These are phyloP conservation scores for Pulveroboletus frians DNA, from an alignment of 768 basidiomycete species.

Conservation along the genomic window DNA sequence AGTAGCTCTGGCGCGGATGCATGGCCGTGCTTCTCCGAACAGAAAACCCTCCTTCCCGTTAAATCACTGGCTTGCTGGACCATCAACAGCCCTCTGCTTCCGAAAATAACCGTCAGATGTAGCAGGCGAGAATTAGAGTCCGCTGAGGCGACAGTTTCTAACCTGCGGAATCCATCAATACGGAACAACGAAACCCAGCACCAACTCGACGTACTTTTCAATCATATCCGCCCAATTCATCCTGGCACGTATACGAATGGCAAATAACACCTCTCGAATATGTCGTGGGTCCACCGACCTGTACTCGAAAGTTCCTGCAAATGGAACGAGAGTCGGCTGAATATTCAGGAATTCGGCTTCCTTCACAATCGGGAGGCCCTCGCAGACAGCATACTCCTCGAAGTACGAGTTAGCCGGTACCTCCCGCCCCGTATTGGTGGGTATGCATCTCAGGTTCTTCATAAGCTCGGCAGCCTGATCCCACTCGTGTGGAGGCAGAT, in stretches of 20 bases:
- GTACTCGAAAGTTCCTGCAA: not conserved
- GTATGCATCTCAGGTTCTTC: conserved; percentile 54
- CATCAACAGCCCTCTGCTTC: conserved; percentile 30
- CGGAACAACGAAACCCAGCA: conserved; percentile 38
- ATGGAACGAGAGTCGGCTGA: not conserved
- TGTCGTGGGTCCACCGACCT: not conserved
- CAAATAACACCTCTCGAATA: conserved; percentile 1
- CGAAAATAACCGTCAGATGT: conserved; percentile 44
- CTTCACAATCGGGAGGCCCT: conserved; percentile 24
- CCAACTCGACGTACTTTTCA: conserved; percentile 28
- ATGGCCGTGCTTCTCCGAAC: conserved; percentile 1
- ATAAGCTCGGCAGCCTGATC: conserved; percentile 45
- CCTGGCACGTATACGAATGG: conserved; percentile 18
- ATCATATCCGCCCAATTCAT: conserved; percentile 4
- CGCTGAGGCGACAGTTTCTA: conserved; percentile 7
- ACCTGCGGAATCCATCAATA: not conserved
- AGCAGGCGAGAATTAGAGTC: conserved; percentile 28
- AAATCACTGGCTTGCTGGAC: not conserved
- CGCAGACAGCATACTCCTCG: conserved; percentile 62
- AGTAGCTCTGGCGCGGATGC: conserved; percentile 50
- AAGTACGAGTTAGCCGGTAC: conserved; percentile 73
- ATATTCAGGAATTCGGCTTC: not conserved
- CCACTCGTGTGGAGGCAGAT: conserved; percentile 50
- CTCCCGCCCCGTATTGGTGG: conserved; percentile 70
- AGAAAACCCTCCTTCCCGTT: conserved; percentile 3